These are phyloP conservation scores for Casuarina glauca DNA, from an alignment of 306 rosid genomes.

Conservation along the genomic window DNA sequence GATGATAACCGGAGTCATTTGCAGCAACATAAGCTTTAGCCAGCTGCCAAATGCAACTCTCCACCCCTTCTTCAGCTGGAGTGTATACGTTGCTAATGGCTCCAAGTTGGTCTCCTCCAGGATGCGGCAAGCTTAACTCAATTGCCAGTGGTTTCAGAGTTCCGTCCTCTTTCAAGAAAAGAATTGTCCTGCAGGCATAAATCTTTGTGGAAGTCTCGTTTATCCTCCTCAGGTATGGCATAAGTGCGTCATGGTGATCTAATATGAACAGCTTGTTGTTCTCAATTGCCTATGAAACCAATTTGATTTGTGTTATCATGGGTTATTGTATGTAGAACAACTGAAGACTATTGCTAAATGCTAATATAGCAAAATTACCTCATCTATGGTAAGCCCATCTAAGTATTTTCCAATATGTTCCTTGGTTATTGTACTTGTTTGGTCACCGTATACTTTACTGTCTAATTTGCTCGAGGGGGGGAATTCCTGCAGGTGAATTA, in stretches of 20 bases:
- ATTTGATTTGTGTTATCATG: constrained; percentile 1
- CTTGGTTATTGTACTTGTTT: constrained; percentile 51
- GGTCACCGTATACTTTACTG: constrained; percentile 51
- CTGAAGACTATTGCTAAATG: not conserved
- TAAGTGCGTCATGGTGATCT: constrained; percentile 60
- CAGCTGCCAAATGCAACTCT: constrained; percentile 55
- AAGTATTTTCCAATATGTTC: constrained; percentile 46
- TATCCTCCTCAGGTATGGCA: constrained; percentile 60
- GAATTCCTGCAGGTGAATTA: constrained; percentile 49
- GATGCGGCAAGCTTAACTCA: constrained; percentile 60
- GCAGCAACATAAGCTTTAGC: constrained; percentile 78
- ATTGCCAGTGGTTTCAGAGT: constrained; percentile 74
- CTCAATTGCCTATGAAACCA: constrained; percentile 51
- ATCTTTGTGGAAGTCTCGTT: constrained; percentile 49
- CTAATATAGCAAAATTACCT: constrained; percentile 37
- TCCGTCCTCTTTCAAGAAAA: constrained; percentile 63
- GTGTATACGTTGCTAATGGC: constrained; percentile 47
- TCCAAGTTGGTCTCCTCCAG: constrained; percentile 54
- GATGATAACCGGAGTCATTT: constrained; percentile 67
- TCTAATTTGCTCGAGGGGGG: constrained; percentile 74
- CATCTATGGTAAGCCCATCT: constrained; percentile 53
- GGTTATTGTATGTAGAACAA: not conserved
- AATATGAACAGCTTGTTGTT: constrained; percentile 57
- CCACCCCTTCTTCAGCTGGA: constrained; percentile 59
- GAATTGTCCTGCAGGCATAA: constrained; percentile 60